phyloP scores from a whole-genome alignment of 352 stramenopile genomes.

The Aphanomyces invadans region DNA sequence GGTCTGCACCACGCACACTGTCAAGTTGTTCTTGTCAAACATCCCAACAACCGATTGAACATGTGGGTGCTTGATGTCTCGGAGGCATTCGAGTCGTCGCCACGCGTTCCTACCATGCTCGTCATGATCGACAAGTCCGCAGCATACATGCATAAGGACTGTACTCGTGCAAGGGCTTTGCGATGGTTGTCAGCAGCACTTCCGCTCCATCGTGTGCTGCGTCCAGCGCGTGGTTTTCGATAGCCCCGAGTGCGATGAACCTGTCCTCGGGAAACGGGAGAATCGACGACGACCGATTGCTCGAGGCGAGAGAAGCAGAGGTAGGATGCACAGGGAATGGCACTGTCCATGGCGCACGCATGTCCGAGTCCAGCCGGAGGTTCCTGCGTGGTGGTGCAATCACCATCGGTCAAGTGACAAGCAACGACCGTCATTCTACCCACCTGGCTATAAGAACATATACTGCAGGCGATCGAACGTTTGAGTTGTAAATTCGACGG shows the following conservation, averaged over 20 bases:
- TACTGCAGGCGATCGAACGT: too few species aligned
- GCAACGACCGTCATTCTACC: background rate
- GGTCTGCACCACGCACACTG: background rate
- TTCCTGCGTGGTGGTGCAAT: background rate
- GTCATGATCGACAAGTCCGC: background rate
- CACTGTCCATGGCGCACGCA: background rate
- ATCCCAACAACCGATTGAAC: background rate
- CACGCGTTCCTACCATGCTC: background rate
- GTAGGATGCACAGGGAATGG: background rate
- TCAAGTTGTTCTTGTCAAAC: background rate
- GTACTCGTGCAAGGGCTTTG: background rate
- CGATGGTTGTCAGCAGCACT: background rate
- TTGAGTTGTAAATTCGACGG: too few species aligned
- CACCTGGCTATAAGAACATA: background rate
- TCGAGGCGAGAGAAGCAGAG: background rate
- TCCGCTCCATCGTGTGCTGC: background rate
- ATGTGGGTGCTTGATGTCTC: background rate
- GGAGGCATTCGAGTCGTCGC: background rate
- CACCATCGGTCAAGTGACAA: background rate
- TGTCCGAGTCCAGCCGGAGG: background rate
- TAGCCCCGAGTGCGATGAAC: background rate
- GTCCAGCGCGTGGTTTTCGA: background rate
- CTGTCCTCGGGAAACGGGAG: background rate
- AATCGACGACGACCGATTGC: background rate
- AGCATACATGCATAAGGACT: too few species aligned